Evolutionary conservation across 305 asterid genomes (phyloP), one percentile per base, ranked within the genome.

Genomic region (Solanum hybrid): DNA sequence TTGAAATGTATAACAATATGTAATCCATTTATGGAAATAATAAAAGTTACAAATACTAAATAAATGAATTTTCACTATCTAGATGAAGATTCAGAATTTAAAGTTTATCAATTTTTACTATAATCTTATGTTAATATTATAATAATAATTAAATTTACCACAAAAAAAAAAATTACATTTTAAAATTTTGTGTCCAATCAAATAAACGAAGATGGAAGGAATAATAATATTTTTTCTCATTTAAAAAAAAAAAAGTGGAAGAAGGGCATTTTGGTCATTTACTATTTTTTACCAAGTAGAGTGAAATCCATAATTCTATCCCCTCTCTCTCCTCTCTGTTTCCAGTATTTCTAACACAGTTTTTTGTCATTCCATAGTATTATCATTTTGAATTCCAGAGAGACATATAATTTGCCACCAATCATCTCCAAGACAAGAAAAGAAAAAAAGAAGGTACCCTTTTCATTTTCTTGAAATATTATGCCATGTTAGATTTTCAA

Each of bases 321-420:
- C 39, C 42, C 74, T 40, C 76, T 77, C 90, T 57, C 81, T 89
- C 82, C 76, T 69, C 36, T 77, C 33, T n/a, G 89, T 64, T 83
- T 89, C 82, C 67, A 69, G 83, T 61, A 81, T 79, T 73, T 79
- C 26, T 79, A 57, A 81, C 76, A 39, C 39, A 79, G 80, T 73
- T 81, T 10, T 10, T 61, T 61, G 71, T 51, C 89, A 74, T 74
- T 87, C 67, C 87, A 51, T 77, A 57, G 6, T 26, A 74, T 31
- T 12, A 34, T 86, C 84, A 34, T 34, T 77, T 89, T 86, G 89
- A 86, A 82, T 71, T 89, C 85, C 37, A 29, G 33, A 89, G 73
- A 35, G 36, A 35, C 83, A 84, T 26, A 40, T 77, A 77, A 34
- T 75, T 86, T 89, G 76, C 46, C 88, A 85, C 88, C 29, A 85